Base-by-base conservation (phyloP, 1,139 yeast genomes). In the Pichia sp. region DNA sequence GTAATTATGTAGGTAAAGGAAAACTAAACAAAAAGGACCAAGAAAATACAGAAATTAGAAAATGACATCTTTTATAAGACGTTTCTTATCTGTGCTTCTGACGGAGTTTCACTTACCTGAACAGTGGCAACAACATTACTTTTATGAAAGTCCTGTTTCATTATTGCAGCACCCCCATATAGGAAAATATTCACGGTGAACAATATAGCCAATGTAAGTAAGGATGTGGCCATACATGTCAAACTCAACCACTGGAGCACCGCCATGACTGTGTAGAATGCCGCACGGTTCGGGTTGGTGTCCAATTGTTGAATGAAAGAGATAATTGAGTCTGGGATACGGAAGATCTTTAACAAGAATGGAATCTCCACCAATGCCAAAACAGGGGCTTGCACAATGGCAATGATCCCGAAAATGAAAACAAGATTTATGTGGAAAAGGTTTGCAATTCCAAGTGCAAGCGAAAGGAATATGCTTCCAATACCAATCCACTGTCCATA, bases 371-470 rank as follows among this genome's bases (percentile, higher is more conserved):
- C 92, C 68, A 95, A 89, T 49, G 92, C 75, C 50, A 93, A 82
- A 11, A 92, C 74, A 53, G 90, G 72, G 3, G 96, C 97, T 69
- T 90, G 96, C 2, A 89, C 89, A 54, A 85, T 84, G 67, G 90
- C 82, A 58, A 93, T 80, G 61, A 90, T 85, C 31, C 95, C 84
- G 69, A 92, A 92, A 47, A 90, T 80, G 57, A 93, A 87, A 54
- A 93, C 90, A 63, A 88, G 73, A 58, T 81, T 81, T 54, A 87
- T 82, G 67, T 92, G 97, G 78, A 93, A 90, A 57, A 93, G 76
- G 69, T 95, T 93, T 61, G 96, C 95, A 54, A 93, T 82, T 5
- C 99, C 99, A 42, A 93, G 76, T 1, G 96, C 97, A 57, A 93
- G 70, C 66, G 95, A 87, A 52, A 93, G 75, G 51, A 92, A 73